These are phyloP conservation scores for Mycena haematopus DNA, from an alignment of 768 basidiomycete species.

Conservation along the genomic window DNA sequence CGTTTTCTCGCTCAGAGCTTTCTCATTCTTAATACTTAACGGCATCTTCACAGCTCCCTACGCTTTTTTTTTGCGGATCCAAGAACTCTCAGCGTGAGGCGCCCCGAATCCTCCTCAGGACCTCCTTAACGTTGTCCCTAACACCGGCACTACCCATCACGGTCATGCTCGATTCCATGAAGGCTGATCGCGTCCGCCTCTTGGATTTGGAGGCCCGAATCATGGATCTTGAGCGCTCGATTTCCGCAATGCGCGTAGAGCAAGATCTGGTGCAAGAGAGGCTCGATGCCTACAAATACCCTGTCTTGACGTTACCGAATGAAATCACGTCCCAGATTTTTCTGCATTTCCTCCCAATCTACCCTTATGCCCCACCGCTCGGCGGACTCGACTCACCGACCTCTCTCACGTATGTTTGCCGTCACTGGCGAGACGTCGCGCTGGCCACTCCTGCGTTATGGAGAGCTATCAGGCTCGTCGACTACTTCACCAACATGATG, in stretches of 20 bases:
- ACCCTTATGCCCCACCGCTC: neutral
- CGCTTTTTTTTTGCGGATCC: too few relatives aligned
- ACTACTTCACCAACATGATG: too few relatives aligned
- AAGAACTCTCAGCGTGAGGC: too few relatives aligned
- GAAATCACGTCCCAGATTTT: conserved; percentile 5
- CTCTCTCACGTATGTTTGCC: neutral
- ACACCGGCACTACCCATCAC: too few relatives aligned
- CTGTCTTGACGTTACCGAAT: conserved; percentile 1
- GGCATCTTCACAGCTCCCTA: too few relatives aligned
- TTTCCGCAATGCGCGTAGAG: neutral
- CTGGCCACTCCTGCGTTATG: neutral
- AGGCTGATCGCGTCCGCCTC: neutral
- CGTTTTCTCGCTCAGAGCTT: too few relatives aligned
- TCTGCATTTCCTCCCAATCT: neutral
- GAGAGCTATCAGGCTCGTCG: neutral
- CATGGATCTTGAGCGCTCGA: neutral
- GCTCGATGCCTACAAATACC: conserved; percentile 5
- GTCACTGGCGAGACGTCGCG: neutral
- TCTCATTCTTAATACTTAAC: too few relatives aligned
- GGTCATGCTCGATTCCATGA: too few relatives aligned
- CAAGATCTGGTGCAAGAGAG: neutral
- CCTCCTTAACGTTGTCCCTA: too few relatives aligned
- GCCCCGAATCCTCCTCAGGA: too few relatives aligned
- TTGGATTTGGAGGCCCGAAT: neutral
- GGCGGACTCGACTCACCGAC: neutral